Evolutionary conservation across 2,329 filamentous ascomycete genomes (phyloP).

Genomic region (Colletotrichum sojae): DNA sequence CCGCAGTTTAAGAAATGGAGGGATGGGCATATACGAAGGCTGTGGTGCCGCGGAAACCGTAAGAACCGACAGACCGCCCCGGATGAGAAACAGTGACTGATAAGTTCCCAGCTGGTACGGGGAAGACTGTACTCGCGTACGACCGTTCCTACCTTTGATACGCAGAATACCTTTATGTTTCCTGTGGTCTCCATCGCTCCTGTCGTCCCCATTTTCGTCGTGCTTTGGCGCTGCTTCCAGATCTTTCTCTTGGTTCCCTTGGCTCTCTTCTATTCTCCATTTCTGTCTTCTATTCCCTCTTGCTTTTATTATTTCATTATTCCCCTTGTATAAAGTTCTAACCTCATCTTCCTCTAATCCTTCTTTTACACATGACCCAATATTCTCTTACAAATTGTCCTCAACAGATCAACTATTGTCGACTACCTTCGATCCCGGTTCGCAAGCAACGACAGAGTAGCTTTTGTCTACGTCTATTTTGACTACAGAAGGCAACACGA

Average conservation of each 20-base stretch:
- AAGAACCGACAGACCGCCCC: background rate
- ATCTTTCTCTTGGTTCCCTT: too few species aligned
- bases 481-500: conserved; percentile 8
- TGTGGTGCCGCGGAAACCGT: conserved; percentile 23
- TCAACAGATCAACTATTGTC: conserved; percentile 3
- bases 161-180: too few species aligned
- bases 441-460: background rate
- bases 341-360: too few species aligned
- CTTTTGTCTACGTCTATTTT: conserved; percentile 19
- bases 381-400: too few species aligned
- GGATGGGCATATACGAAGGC: conserved; percentile 1
- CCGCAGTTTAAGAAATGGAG: conserved; percentile 4
- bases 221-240: too few species aligned
- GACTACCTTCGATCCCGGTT: conserved; percentile 2
- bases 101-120: conserved; percentile 4
- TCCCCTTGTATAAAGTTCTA: background rate
- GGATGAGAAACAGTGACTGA: background rate
- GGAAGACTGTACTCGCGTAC: conserved; percentile 18
- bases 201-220: too few species aligned
- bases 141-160: background rate
- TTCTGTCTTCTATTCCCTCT: background rate
- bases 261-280: too few species aligned
- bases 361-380: too few species aligned
- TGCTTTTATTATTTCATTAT: too few species aligned
- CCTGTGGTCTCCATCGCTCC: too few species aligned